Conservation (phyloP, 2,329 filamentous ascomycete genomes). For the Colletotrichum coccodes region DNA sequence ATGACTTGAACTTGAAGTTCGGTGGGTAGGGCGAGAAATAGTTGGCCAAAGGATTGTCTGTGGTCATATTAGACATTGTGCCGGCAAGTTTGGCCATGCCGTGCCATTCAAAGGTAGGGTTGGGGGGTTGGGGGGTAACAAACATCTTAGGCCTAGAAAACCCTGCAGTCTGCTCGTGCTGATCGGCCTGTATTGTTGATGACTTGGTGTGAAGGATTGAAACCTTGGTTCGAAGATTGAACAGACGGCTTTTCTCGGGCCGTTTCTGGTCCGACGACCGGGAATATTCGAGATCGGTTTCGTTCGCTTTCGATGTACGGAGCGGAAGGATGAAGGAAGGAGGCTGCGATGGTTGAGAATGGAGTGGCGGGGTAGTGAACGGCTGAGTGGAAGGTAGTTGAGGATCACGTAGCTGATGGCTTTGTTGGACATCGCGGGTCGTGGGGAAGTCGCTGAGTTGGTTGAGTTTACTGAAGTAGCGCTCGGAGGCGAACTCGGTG, state of each 20-base stretch:
- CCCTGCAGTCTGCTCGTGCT: neutral
- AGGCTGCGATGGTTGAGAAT: conserved; percentile 32
- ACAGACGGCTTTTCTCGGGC: conserved; percentile 51
- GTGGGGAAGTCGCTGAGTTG: conserved; percentile 54
- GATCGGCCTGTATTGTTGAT: neutral
- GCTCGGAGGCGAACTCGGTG: conserved; percentile 74
- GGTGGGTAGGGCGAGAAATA: conserved; percentile 68
- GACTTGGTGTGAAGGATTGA: conserved; percentile 42
- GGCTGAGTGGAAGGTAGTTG: conserved; percentile 33
- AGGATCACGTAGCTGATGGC: conserved; percentile 11
- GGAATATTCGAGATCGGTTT: conserved; percentile 40
- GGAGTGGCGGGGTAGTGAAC: conserved; percentile 33
- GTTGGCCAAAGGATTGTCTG: conserved; percentile 61
- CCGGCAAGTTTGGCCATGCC: neutral
- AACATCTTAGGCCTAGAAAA: conserved; percentile 19
- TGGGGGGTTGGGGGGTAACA: neutral
- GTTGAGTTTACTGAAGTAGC: conserved; percentile 70
- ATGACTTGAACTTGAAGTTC: conserved; percentile 73
- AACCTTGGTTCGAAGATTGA: conserved; percentile 51
- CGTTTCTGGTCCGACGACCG: conserved; percentile 47
- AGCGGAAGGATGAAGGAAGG: conserved; percentile 63
- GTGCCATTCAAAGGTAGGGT: neutral
- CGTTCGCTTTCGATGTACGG: conserved; percentile 48
- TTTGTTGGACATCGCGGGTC: conserved; percentile 7
- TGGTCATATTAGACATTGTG: conserved; percentile 34